These are phyloP conservation scores for Pouteria glomerata DNA, from an alignment of 148 eudicot species.

Conservation along the genomic window DNA sequence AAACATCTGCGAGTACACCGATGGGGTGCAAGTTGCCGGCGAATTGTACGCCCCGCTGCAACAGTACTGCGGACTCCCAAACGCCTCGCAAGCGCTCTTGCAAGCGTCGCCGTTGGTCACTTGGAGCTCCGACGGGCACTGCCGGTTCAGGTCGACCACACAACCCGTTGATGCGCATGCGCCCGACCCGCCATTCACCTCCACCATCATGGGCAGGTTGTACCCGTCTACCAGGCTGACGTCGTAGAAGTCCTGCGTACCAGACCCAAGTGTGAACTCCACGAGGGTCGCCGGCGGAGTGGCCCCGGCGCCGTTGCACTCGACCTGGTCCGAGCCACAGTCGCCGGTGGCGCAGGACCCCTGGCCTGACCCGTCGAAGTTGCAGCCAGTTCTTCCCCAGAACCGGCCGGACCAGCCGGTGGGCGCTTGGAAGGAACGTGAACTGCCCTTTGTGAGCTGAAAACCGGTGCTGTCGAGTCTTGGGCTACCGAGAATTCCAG, in stretches of 20 bases:
- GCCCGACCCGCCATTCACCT: conserved; percentile 59
- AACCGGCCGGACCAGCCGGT: conserved; percentile 90
- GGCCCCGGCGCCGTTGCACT: conserved; percentile 65
- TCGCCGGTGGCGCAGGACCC: conserved; percentile 70
- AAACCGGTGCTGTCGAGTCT: conserved; percentile 59
- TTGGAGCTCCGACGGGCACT: conserved; percentile 62
- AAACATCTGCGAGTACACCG: conserved; percentile 58
- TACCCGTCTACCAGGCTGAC: conserved; percentile 89
- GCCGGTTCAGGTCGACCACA: conserved; percentile 42
- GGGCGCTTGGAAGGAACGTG: conserved; percentile 55
- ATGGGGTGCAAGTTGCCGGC: conserved; percentile 57
- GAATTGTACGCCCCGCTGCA: conserved; percentile 57
- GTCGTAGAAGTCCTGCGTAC: conserved; percentile 66
- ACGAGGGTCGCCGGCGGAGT: conserved; percentile 69
- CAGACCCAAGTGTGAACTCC: conserved; percentile 76
- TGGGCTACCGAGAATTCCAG: conserved; percentile 57
- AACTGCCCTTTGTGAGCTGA: conserved; percentile 39
- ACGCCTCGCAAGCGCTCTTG: conserved; percentile 75
- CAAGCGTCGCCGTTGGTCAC: conserved; percentile 60
- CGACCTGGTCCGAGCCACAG: conserved; percentile 57
- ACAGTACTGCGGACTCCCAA: conserved; percentile 61
- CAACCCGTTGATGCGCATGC: conserved; percentile 66
- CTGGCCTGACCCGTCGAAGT: conserved; percentile 50
- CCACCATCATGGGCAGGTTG: conserved; percentile 60
- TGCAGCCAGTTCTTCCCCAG: conserved; percentile 80